These are phyloP conservation scores for Leccinum colubrinum DNA, from an alignment of 1,284 basidiomycete species.

Conservation along the genomic window DNA sequence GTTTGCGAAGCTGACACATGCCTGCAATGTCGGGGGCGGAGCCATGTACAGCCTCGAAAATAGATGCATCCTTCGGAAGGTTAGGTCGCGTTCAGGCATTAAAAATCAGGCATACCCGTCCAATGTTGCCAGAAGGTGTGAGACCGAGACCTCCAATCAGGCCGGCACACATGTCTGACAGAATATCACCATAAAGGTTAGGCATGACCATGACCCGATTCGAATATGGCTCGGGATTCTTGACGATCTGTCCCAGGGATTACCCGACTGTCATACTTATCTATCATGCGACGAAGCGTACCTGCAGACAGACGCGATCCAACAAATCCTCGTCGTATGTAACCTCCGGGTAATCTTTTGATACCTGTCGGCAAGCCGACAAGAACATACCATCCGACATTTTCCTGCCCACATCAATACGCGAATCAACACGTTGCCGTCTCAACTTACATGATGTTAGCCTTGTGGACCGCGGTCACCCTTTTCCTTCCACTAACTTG, in stretches of 20 bases:
- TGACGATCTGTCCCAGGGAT: conserved; percentile 63
- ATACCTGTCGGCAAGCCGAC: conserved; percentile 94
- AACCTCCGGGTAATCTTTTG: conserved; percentile 95
- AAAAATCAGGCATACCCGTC: conserved; percentile 56
- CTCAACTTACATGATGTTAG: conserved; percentile 89
- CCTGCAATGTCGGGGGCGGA: conserved; percentile 89
- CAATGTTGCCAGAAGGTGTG: conserved; percentile 98
- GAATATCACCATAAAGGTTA: conserved; percentile 96
- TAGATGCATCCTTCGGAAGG: conserved; percentile 83
- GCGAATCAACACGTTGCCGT: conserved; percentile 1
- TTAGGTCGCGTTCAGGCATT: conserved; percentile 8
- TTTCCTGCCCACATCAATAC: conserved; percentile 61
- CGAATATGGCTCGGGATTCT: conserved; percentile 91
- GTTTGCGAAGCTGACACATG: conserved; percentile 26
- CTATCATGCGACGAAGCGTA: conserved; percentile 30
- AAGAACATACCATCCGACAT: conserved; percentile 99
- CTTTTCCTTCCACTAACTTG: conserved; percentile 84
- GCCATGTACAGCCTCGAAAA: conserved; percentile 99
- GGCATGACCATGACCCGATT: conserved; percentile 99
- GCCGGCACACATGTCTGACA: conserved; percentile 99
- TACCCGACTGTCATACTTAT: conserved; percentile 1
- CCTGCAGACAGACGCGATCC: conserved; percentile 95
- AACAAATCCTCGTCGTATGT: conserved; percentile 96
- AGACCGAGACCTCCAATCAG: conserved; percentile 97
- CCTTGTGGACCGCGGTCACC: conserved; percentile 99